Evolutionary conservation across 805 yeast species (phyloP), one percentile per base, ranked within the genome.

Genomic region (Wickerhamiella sergipiensis): DNA sequence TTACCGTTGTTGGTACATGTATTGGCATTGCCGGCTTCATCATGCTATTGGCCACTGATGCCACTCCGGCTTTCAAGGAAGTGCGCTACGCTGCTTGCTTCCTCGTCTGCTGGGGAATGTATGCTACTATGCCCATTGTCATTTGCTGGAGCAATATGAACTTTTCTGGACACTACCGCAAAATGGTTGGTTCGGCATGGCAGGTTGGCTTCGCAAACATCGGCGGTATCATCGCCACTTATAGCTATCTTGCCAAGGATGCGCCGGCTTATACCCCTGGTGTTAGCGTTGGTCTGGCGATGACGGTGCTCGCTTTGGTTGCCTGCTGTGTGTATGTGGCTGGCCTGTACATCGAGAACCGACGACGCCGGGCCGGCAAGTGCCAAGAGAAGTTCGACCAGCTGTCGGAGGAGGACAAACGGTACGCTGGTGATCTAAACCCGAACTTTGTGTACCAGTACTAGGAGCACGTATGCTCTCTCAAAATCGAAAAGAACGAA

Each of bases 121-220:
- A 81, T 62, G 65, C 79, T 6, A 75, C 78, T 15, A 80, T 81
- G 85, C 87, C 87, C 8, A 57, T 80, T 17, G 63, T 80, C 19
- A 77, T 81, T 13, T 80, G 86, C 66, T 81, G 86, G 86, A 64
- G 75, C 19, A 71, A 79, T 10, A 67, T 80, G 61, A 81, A 81
- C 59, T 75, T 77, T 52, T 74, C 77, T 8, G 84, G 86, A 9
- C 86, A 81, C 61, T 63, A 73, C 19, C 70, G 85, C 58, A 78
- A 79, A 53, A 71, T 77, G 49, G 77, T 76, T 15, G 79, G 78
- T 8, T 69, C 81, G 10, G 81, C 79, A 1, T 75, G 75, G 71
- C 79, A 78, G 57, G 75, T 81, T 59, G 87, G 86, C 0, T 80
- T 81, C 58, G 87, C 85, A 50, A 81, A 81, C 65, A 80, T 80